Percentiles rank a stretch among this genome's conserved stretches.
These are phyloP conservation scores for Monilinia polystroma DNA, from an alignment of 2,329 filamentous ascomycete genomes.

Conservation along the genomic window DNA sequence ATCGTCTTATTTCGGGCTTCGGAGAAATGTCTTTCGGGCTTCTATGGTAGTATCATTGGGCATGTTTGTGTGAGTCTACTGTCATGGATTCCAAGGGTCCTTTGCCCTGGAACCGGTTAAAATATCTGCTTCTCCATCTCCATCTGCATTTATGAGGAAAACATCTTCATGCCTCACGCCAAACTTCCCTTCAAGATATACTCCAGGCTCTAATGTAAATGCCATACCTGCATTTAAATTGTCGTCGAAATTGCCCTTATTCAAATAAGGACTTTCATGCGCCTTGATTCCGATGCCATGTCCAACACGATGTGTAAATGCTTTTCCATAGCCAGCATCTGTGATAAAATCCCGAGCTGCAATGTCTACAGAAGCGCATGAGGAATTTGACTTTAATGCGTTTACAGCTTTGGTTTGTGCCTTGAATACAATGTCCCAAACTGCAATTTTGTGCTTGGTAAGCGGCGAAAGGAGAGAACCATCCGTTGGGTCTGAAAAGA, in stretches of 20 bases:
- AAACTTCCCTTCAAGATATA: constrained; percentile 60
- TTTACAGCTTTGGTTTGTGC: constrained; percentile 57
- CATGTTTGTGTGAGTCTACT: not conserved
- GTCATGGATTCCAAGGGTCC: constrained; percentile 53
- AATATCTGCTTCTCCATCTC: constrained; percentile 48
- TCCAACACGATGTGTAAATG: constrained; percentile 61
- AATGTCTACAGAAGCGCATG: constrained; percentile 59
- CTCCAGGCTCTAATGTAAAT: constrained; percentile 63
- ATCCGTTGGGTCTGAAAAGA: constrained; percentile 36
- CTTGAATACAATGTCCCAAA: constrained; percentile 62
- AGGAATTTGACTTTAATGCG: constrained; percentile 51
- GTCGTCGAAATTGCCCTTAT: constrained; percentile 56
- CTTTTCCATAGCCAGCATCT: constrained; percentile 56
- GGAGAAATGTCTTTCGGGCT: not conserved
- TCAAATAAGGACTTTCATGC: constrained; percentile 63
- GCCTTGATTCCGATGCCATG: constrained; percentile 67
- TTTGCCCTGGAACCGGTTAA: constrained; percentile 53
- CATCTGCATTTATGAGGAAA: constrained; percentile 54
- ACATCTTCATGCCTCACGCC: constrained; percentile 62
- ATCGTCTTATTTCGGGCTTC: not conserved
- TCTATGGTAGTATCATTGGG: not conserved
- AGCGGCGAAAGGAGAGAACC: constrained; percentile 26
- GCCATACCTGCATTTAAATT: constrained; percentile 56
- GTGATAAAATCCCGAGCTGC: constrained; percentile 58
- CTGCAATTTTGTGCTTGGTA: constrained; percentile 51